phyloP scores from a whole-genome alignment of 305 asterid species.

The Fraxinus floribunda region DNA sequence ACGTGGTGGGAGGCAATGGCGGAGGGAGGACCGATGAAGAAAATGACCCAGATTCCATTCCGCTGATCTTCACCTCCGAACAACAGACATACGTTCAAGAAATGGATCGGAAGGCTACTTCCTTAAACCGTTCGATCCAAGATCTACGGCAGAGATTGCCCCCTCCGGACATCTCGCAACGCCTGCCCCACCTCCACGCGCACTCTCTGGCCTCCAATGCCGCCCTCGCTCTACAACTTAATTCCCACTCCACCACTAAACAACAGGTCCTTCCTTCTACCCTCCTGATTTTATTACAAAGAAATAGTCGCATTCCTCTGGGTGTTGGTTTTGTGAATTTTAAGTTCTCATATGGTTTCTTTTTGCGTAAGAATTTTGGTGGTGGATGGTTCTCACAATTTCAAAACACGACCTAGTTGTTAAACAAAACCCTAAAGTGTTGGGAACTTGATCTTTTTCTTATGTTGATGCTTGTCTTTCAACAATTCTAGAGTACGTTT shows the following conservation, averaged over 20 bases:
- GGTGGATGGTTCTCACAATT: background rate
- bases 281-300: background rate
- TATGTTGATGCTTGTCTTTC: background rate
- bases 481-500: background rate
- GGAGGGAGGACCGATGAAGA: slow-evolving; percentile 55
- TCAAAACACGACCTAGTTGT: background rate
- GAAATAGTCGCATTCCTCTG: background rate
- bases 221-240: slow-evolving; percentile 81
- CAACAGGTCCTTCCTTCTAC: slow-evolving; percentile 48
- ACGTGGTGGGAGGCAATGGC: slow-evolving; percentile 81
- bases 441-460: background rate
- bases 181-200: slow-evolving; percentile 95
- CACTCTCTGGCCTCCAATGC: slow-evolving; percentile 91
- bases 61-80: slow-evolving; percentile 75
- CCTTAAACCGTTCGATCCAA: slow-evolving; percentile 85
- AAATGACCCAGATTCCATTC: slow-evolving; percentile 57
- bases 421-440: background rate
- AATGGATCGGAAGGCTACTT: slow-evolving; percentile 57
- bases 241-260: slow-evolving; percentile 92
- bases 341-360: background rate
- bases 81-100: slow-evolving; percentile 65
- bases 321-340: background rate
- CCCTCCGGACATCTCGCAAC: slow-evolving; percentile 89
- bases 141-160: slow-evolving; percentile 92
- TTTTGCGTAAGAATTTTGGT: background rate